Conservation (phyloP, 805 yeast genomes). For the Millerozyma acaciae region DNA sequence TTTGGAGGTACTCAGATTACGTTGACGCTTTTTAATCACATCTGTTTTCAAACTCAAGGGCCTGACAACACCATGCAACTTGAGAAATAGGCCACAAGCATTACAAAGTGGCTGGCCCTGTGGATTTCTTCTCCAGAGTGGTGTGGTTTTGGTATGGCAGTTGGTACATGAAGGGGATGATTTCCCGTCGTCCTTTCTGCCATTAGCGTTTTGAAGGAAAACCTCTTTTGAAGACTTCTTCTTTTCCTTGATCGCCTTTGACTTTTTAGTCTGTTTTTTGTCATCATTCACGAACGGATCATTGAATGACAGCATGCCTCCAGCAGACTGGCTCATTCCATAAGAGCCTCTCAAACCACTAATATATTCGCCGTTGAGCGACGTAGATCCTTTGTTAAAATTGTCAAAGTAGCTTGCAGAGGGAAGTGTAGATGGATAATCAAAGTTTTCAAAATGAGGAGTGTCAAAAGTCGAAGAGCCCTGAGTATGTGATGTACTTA, state of each 20-base stretch:
- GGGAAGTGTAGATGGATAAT: background rate
- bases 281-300: too few relatives aligned
- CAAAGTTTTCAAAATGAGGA: conserved; percentile 1
- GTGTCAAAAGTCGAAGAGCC: background rate
- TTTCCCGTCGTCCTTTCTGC: conserved; percentile 5
- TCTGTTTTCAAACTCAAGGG: conserved; percentile 90
- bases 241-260: conserved; percentile 6
- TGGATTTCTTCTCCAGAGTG: conserved; percentile 91
- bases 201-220: conserved; percentile 4
- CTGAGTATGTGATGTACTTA: background rate
- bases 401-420: conserved; percentile 7
- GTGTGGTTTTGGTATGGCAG: conserved; percentile 90
- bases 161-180: conserved; percentile 59
- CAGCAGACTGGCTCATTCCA: conserved; percentile 5
- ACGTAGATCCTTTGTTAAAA: conserved; percentile 6
- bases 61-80: conserved; percentile 91
- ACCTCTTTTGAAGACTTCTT: conserved; percentile 5
- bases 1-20: conserved; percentile 33
- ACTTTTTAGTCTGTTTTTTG: conserved; percentile 4
- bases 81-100: conserved; percentile 92
- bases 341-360: background rate
- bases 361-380: too few relatives aligned
- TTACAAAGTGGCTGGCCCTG: conserved; percentile 92
- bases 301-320: too few relatives aligned
- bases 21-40: conserved; percentile 86